Conservation (phyloP, 805 yeast species). For the Hanseniaspora singularis region DNA sequence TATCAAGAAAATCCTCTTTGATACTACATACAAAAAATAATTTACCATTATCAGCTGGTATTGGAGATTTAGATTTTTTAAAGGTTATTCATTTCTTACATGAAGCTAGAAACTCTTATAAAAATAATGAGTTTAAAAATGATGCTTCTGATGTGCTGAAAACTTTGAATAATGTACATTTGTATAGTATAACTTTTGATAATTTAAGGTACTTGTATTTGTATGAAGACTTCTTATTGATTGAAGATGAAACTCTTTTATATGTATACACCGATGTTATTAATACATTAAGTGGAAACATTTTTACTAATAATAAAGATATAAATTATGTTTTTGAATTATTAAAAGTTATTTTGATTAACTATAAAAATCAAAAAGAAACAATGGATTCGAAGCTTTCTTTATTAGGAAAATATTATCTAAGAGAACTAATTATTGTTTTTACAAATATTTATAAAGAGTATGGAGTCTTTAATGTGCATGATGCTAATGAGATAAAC, state of each 20-base stretch:
- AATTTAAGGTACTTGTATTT: background rate
- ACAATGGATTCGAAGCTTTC: background rate
- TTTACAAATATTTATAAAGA: conserved; percentile 12
- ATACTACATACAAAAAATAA: background rate
- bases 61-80: background rate
- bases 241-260: background rate
- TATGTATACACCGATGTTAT: conserved; percentile 1
- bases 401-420: background rate
- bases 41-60: background rate
- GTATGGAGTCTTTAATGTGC: background rate
- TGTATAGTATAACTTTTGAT: background rate
- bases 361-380: background rate
- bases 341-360: background rate
- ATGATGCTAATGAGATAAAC: background rate
- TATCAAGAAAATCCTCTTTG: background rate
- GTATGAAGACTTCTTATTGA: background rate
- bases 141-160: background rate
- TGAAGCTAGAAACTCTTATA: background rate
- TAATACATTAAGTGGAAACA: conserved; percentile 2
- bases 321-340: conserved; percentile 1
- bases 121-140: background rate
- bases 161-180: background rate
- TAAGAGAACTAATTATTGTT: background rate
- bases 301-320: conserved; percentile 1
- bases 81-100: conserved; percentile 3